These are phyloP conservation scores for Ceratocystiopsis sp. DNA, from an alignment of 2,329 filamentous ascomycete species.

Conservation along the genomic window DNA sequence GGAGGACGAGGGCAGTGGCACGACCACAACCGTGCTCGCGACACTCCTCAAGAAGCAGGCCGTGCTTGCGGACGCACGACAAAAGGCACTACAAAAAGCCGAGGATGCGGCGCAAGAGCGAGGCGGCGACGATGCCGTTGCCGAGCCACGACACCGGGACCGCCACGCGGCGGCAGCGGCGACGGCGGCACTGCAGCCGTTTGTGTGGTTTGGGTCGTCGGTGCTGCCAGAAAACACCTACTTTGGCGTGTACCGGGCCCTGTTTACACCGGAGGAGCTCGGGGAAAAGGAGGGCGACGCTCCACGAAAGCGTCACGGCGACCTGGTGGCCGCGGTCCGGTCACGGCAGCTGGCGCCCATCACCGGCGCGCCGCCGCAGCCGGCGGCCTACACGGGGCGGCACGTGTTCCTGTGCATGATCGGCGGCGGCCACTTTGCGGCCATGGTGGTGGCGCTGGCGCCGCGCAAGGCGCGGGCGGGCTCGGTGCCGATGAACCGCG, in stretches of 20 bases:
- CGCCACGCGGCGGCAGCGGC: constrained; percentile 41
- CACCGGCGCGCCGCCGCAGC: constrained; percentile 36
- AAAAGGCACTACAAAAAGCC: too few relatives aligned
- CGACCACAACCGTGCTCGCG: constrained; percentile 44
- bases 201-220: constrained; percentile 75
- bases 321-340: constrained; percentile 48
- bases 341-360: constrained; percentile 61
- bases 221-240: constrained; percentile 60
- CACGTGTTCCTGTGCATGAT: constrained; percentile 98
- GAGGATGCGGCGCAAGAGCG: too few relatives aligned
- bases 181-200: constrained; percentile 5
- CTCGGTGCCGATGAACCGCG: constrained; percentile 57
- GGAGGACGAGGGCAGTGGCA: not conserved
- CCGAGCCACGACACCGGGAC: constrained; percentile 18
- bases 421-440: constrained; percentile 90
- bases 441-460: constrained; percentile 81
- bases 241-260: constrained; percentile 69
- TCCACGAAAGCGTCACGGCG: not conserved
- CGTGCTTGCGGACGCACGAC: constrained; percentile 28
- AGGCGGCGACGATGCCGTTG: constrained; percentile 19
- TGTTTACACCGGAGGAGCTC: constrained; percentile 60
- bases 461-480: constrained; percentile 59
- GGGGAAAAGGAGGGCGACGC: constrained; percentile 17
- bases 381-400: constrained; percentile 47
- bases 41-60: constrained; percentile 72